Percentiles rank a stretch among this genome's conserved stretches.
Conservation (phyloP, 2,329 filamentous ascomycete genomes). For the Fusarium sp. region DNA sequence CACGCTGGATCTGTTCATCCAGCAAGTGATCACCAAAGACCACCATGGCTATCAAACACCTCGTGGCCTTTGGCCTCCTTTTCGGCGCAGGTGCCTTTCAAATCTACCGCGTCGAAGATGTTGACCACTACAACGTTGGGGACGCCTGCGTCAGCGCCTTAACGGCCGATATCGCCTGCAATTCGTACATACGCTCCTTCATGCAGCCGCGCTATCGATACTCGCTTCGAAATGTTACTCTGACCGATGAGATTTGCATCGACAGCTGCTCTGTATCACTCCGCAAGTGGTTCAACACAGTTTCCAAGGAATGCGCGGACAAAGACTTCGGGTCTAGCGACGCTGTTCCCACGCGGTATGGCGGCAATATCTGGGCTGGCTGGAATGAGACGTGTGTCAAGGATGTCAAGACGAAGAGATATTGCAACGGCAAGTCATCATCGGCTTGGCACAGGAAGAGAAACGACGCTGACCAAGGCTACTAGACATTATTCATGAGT, state of each 20-base stretch:
- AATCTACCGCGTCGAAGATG: neutral
- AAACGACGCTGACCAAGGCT: neutral
- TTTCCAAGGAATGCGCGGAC: conserved; percentile 8
- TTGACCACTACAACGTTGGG: neutral
- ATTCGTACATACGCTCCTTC: neutral
- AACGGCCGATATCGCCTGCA: conserved; percentile 19
- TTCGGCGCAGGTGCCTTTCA: too few relatives aligned
- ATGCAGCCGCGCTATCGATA: neutral
- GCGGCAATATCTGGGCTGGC: conserved; percentile 31
- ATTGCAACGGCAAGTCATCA: conserved; percentile 37
- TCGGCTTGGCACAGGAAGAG: neutral
- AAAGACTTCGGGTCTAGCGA: neutral
- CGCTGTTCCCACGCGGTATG: neutral
- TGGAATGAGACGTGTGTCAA: conserved; percentile 40
- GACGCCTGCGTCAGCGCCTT: conserved; percentile 14
- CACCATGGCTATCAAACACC: too few relatives aligned
- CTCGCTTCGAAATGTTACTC: conserved; percentile 7
- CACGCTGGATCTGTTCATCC: too few relatives aligned
- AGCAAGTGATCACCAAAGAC: too few relatives aligned
- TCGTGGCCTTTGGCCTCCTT: too few relatives aligned
- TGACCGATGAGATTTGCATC: conserved; percentile 24
- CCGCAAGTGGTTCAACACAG: conserved; percentile 21
- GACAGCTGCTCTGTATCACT: conserved; percentile 19
- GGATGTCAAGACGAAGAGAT: conserved; percentile 26
- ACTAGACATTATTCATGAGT: conserved; percentile 34